A percentile compares a stretch with the other conserved stretches of the same genome.
phyloP scores from a whole-genome alignment of 192 early-diverging fungal genomes.

The Rhizophagus sp. region DNA sequence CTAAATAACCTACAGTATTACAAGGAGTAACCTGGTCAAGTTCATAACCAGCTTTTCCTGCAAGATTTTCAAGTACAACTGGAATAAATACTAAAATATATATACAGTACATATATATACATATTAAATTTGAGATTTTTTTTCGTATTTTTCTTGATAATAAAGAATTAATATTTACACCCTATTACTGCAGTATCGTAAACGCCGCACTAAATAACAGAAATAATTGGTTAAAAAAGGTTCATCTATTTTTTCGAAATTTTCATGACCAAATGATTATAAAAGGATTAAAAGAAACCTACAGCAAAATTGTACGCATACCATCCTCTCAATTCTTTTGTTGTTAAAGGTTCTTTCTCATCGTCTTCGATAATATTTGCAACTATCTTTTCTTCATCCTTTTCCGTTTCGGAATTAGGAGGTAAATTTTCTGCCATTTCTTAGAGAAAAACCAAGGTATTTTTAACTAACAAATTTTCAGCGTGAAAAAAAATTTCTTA shows the following conservation, averaged over 20 bases:
- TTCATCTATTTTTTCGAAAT: neutral
- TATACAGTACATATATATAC: no score
- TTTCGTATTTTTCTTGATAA: neutral
- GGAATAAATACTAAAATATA: neutral
- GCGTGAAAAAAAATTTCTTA: no score
- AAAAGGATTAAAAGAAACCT: neutral
- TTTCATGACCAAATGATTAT: neutral
- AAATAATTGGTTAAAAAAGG: neutral
- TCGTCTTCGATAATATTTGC: neutral
- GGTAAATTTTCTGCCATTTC: no score
- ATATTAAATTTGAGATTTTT: no score
- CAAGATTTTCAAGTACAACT: neutral
- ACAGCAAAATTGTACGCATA: constrained; percentile 1
- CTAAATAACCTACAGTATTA: neutral
- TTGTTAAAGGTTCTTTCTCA: neutral
- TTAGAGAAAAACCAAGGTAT: no score
- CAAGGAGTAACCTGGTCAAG: neutral
- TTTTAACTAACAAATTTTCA: no score
- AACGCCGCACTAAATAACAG: neutral
- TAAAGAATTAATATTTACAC: neutral
- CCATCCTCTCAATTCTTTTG: neutral
- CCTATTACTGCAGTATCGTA: neutral
- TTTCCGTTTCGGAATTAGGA: no score
- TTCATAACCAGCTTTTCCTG: neutral
- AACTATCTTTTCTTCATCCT: no score